Conservation (phyloP, 2,329 filamentous ascomycete genomes). For the Pseudocercospora vitis region DNA sequence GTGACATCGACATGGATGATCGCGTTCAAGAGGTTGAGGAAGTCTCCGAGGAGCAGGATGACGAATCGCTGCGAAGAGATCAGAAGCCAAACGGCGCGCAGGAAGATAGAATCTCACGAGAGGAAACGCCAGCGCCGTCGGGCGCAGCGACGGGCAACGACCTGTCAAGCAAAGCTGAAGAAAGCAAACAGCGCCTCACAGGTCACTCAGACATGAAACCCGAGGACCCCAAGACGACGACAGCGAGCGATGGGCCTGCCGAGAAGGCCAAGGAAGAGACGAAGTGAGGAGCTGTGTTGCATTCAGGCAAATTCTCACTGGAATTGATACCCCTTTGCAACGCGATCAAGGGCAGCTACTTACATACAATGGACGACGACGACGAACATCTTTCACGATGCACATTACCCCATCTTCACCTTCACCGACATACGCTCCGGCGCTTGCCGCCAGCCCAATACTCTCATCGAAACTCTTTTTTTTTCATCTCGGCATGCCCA, state of each 20-base stretch:
- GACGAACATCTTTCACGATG: slow-evolving; percentile 7
- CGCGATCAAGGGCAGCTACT: slow-evolving; percentile 15
- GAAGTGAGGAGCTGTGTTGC: slow-evolving; percentile 18
- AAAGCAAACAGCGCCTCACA: slow-evolving; percentile 33
- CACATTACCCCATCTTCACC: slow-evolving; percentile 2
- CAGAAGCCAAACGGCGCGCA: slow-evolving; percentile 38
- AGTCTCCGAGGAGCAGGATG: slow-evolving; percentile 72
- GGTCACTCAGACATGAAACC: slow-evolving; percentile 20
- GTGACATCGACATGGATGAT: slow-evolving; percentile 89
- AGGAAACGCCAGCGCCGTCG: slow-evolving; percentile 53
- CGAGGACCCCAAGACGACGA: slow-evolving; percentile 35
- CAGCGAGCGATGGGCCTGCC: slow-evolving; percentile 20
- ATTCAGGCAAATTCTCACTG: slow-evolving; percentile 11
- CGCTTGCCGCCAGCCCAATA: neutral
- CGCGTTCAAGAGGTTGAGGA: slow-evolving; percentile 56
- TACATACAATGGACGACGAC: slow-evolving; percentile 6
- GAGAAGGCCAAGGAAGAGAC: slow-evolving; percentile 20
- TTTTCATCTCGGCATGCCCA: neutral
- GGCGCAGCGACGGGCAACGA: slow-evolving; percentile 16
- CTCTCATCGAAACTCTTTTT: too few species aligned
- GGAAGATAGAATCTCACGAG: slow-evolving; percentile 44
- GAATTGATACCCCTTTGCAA: slow-evolving; percentile 30
- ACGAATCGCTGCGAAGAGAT: slow-evolving; percentile 75
- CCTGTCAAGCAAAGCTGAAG: slow-evolving; percentile 21
- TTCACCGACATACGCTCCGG: slow-evolving; percentile 7